phyloP scores from a whole-genome alignment of 2,329 filamentous ascomycete genomes.

The Pseudogymnoascus sp. region DNA sequence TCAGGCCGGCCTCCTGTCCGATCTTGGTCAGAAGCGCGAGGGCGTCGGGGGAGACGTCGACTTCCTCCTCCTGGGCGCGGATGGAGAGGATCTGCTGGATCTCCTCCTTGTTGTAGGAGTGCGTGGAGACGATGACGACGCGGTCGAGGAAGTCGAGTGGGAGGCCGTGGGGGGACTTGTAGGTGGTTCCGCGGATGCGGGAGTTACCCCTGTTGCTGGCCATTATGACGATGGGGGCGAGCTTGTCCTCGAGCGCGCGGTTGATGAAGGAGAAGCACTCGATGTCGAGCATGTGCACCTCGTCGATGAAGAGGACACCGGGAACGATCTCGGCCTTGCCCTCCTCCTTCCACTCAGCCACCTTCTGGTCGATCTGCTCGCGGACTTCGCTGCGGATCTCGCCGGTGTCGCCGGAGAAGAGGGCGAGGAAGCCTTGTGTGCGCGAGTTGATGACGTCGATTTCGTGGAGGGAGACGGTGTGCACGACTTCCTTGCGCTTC shows the following conservation, averaged over 20 bases:
- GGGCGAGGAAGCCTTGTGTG: constrained; percentile 94
- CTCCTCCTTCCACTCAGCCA: constrained; percentile 98
- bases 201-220: constrained; percentile 92
- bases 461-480: constrained; percentile 94
- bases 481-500: constrained; percentile 92
- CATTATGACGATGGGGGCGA: constrained; percentile 98
- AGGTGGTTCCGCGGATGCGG: constrained; percentile 86
- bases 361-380: constrained; percentile 98
- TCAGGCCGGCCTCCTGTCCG: constrained; percentile 80
- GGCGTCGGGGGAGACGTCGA: constrained; percentile 83
- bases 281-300: constrained; percentile 99
- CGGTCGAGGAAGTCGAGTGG: constrained; percentile 94
- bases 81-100: constrained; percentile 90
- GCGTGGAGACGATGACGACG: constrained; percentile 92
- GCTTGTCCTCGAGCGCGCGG: constrained; percentile 86
- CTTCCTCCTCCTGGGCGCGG: constrained; percentile 89
- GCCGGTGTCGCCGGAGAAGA: constrained; percentile 96
- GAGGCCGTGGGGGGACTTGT: constrained; percentile 85
- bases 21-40: constrained; percentile 93
- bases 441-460: constrained; percentile 99
- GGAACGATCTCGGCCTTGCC: constrained; percentile 98
- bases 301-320: constrained; percentile 94
- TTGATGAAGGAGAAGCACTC: constrained; percentile 99
- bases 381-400: constrained; percentile 96
- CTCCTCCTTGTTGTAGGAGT: constrained; percentile 73